Conservation (phyloP, 805 yeast species). For the Yarrowia phangngaensis region DNA sequence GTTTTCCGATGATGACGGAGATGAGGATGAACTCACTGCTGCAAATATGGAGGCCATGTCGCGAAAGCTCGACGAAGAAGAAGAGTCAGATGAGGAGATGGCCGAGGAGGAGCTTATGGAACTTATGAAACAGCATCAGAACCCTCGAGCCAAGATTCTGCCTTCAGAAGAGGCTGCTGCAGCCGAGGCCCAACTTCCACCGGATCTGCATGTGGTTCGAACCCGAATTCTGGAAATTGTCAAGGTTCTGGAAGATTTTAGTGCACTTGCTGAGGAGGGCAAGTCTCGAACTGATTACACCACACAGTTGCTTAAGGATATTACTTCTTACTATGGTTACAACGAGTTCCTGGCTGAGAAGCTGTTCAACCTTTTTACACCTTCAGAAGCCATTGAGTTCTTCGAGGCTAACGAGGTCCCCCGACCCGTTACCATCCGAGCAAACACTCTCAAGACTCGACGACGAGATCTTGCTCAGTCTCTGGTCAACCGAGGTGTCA, state of each 20-base stretch:
- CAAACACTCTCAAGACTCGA: slow-evolving; percentile 92
- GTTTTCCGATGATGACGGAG: slow-evolving; percentile 73
- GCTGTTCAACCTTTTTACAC: slow-evolving; percentile 83
- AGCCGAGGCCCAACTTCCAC: slow-evolving; percentile 49
- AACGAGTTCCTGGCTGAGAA: slow-evolving; percentile 89
- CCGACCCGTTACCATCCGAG: slow-evolving; percentile 93
- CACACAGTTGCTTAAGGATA: slow-evolving; percentile 74
- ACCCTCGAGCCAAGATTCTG: slow-evolving; percentile 51
- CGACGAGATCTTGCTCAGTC: slow-evolving; percentile 95
- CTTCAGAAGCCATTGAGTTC: slow-evolving; percentile 95
- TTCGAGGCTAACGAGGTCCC: slow-evolving; percentile 98
- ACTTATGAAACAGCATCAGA: slow-evolving; percentile 22
- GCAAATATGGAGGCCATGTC: slow-evolving; percentile 32
- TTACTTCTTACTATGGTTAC: slow-evolving; percentile 91
- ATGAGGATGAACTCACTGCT: slow-evolving; percentile 50
- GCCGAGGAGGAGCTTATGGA: slow-evolving; percentile 30
- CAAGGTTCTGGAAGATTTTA: slow-evolving; percentile 88
- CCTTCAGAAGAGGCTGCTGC: slow-evolving; percentile 64
- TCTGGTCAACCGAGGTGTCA: slow-evolving; percentile 93
- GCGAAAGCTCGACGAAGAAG: slow-evolving; percentile 30
- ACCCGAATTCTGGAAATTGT: slow-evolving; percentile 95
- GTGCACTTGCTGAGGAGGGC: slow-evolving; percentile 76
- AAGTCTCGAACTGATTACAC: slow-evolving; percentile 79
- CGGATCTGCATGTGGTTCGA: slow-evolving; percentile 76
- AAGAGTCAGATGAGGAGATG: slow-evolving; percentile 29